Percentiles rank a stretch among this genome's conserved stretches.
phyloP scores from a whole-genome alignment of 169 alveolate genomes.

The Theileria parva region DNA sequence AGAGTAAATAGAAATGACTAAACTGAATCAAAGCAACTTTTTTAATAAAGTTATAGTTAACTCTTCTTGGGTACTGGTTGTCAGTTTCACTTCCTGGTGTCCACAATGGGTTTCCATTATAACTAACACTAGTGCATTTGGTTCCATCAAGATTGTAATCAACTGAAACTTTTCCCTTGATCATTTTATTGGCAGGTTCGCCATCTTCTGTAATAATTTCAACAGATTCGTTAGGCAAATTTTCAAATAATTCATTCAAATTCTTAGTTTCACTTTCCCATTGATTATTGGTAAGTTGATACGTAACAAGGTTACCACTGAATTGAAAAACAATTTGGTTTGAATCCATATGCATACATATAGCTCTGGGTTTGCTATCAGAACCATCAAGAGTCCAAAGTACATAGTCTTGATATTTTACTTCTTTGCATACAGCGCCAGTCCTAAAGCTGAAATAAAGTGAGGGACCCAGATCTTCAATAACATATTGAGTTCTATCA shows the following conservation, averaged over 20 bases:
- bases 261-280: not conserved
- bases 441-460: not conserved
- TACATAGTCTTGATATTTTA: not conserved
- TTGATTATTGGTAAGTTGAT: not conserved
- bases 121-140: not conserved
- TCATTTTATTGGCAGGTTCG: not conserved
- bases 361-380: not conserved
- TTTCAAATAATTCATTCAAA: not conserved
- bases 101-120: not conserved
- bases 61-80: not conserved
- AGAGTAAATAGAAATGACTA: not conserved
- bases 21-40: not conserved
- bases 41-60: not conserved
- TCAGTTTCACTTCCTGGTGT: not conserved
- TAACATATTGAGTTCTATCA: not conserved
- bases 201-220: not conserved
- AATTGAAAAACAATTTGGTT: not conserved
- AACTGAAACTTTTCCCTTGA: not conserved
- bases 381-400: not conserved
- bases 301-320: not conserved
- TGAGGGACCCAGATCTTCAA: not conserved
- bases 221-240: not conserved
- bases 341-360: not conserved
- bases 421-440: not conserved
- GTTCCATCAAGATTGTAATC: not conserved